A percentile compares a stretch with the other conserved stretches of the same genome.
Conservation (phyloP, 83 land plant genomes). For the Picea mariana region DNA sequence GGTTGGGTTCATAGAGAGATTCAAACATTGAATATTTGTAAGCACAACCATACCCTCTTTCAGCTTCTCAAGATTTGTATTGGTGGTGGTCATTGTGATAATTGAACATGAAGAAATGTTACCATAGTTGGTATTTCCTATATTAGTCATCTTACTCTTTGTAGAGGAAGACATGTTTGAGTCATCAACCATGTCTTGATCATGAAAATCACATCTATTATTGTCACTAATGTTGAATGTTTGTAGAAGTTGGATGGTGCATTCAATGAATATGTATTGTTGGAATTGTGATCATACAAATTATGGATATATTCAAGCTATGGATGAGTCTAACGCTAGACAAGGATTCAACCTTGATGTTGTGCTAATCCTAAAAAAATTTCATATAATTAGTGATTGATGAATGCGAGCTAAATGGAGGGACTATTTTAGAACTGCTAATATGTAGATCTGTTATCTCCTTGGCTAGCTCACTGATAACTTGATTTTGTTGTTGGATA, state of each 20-base stretch:
- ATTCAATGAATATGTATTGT: background rate
- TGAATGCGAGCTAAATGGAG: too few relatives aligned
- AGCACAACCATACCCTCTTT: conserved; percentile 12
- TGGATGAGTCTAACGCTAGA: background rate
- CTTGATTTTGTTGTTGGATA: too few relatives aligned
- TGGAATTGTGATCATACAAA: background rate
- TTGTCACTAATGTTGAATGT: background rate
- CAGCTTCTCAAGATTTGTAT: background rate
- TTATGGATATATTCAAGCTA: conserved; percentile 5
- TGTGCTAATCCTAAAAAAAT: too few relatives aligned
- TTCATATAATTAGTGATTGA: background rate
- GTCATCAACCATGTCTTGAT: conserved; percentile 71
- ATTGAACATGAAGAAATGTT: background rate
- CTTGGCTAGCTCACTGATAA: too few relatives aligned
- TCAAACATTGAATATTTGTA: conserved; percentile 40
- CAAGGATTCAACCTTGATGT: background rate
- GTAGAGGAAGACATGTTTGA: conserved; percentile 40
- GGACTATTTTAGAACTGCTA: too few relatives aligned
- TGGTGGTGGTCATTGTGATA: background rate
- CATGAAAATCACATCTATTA: conserved; percentile 56
- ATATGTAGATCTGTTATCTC: too few relatives aligned
- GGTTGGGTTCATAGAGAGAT: conserved; percentile 85
- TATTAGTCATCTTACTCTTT: conserved; percentile 1
- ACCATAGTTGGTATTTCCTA: background rate
- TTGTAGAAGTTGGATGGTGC: conserved; percentile 8